Evolutionary conservation across 2,329 filamentous ascomycete species (phyloP), one percentile per base, ranked within the genome.

Genomic region (Diplodia corticola): DNA sequence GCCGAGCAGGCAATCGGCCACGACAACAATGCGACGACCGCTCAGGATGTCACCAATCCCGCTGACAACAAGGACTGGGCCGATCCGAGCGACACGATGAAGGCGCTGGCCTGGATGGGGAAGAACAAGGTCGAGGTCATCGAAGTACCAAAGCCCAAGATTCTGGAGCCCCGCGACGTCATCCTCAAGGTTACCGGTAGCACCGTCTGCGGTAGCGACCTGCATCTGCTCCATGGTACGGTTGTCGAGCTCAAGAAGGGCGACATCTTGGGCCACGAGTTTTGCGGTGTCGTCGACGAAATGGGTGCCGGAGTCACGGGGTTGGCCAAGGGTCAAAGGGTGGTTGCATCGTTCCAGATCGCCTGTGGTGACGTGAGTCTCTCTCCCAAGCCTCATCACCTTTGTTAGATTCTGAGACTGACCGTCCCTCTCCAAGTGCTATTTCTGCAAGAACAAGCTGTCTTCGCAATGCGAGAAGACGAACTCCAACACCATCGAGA

Each of bases 291-390:
- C 13, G 80, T 84, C 3, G 81, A 84, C 53, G 74, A 79, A 57
- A 75, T 82, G 64, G 82, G 82, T 13, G 69, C 77, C 6, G 76
- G 67, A 1, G 78, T 83, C 22, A 81, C 72, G 57, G 79, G 78
- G 7, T 71, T 82, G 65, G 74, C 80, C 71, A 80, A 80, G 66
- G 76, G 76, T 15, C 80, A 84, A 68, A 76, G 92, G 33, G 93
- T 95, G 22, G 92, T 96, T 1, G 92, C 90, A 0, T 91, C 88
- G 10, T 96, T 96, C 81, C 92, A 95, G 76, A 95, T 96, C 73
- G 91, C 92, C 9, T 85, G 81, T 69, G 83, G 80, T 61, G 74
- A 80, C 20, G 64, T 65, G 50, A 13, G 63, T 53, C 17, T 10
- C 5, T 22, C 10, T 1, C 10, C 15, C 40, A 24, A 5, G 10